A percentile compares a stretch with the other conserved stretches of the same genome.
Conservation (phyloP, 2,329 filamentous ascomycete genomes). For the Rosellinia necatrix region DNA sequence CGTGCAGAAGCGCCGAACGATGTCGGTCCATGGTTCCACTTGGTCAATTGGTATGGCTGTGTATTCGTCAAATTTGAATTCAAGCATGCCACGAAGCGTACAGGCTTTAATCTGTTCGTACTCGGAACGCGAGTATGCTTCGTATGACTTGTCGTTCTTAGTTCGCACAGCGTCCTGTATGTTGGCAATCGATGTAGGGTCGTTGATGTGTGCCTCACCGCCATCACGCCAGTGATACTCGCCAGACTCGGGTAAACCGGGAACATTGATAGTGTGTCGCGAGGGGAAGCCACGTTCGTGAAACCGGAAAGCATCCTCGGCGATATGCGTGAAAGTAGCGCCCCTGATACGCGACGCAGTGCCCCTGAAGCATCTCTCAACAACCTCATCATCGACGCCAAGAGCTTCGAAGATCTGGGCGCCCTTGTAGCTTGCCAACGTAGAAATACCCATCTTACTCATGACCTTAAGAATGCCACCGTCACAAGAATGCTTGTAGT, state of each 20-base stretch:
- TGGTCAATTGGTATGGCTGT: constrained; percentile 90
- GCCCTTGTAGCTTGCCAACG: constrained; percentile 93
- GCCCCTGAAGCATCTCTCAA: constrained; percentile 92
- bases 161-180: constrained; percentile 94
- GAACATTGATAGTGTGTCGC: constrained; percentile 73
- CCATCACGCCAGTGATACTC: constrained; percentile 99
- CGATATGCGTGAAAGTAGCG: constrained; percentile 90
- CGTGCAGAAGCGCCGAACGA: constrained; percentile 93
- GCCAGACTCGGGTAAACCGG: constrained; percentile 86
- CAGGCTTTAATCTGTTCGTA: constrained; percentile 98
- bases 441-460: constrained; percentile 99
- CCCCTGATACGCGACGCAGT: constrained; percentile 94
- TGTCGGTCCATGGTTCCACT: constrained; percentile 97
- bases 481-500: constrained; percentile 96
- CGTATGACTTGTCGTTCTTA: constrained; percentile 98
- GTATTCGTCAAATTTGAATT: constrained; percentile 92
- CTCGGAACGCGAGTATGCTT: constrained; percentile 90
- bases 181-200: constrained; percentile 92
- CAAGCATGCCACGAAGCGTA: constrained; percentile 89
- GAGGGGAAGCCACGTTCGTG: constrained; percentile 92
- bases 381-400: constrained; percentile 87
- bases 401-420: constrained; percentile 97
- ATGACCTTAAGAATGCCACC: constrained; percentile 98
- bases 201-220: constrained; percentile 93
- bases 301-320: constrained; percentile 91